Conservation (phyloP, 108 stramenopile species). For the Nitzschia palea region DNA sequence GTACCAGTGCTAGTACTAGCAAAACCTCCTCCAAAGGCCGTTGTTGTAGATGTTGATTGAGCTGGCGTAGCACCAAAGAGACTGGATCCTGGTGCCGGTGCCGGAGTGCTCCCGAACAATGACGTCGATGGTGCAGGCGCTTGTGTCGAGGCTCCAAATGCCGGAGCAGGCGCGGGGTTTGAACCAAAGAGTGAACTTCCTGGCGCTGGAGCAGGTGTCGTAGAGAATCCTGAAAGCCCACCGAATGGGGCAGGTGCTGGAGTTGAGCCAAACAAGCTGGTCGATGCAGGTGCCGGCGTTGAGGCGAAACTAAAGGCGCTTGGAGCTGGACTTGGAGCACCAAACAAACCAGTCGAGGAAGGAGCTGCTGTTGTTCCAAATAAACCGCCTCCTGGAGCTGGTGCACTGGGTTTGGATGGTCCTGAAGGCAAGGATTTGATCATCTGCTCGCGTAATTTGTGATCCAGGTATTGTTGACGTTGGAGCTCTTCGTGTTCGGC, state of each 20-base stretch:
- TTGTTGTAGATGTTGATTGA: slow-evolving; percentile 32
- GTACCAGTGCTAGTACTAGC: background rate
- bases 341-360: slow-evolving; percentile 56
- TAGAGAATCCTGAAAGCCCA: slow-evolving; percentile 66
- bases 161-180: slow-evolving; percentile 32
- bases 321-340: slow-evolving; percentile 35
- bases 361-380: slow-evolving; percentile 45
- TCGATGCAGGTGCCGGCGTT: slow-evolving; percentile 39
- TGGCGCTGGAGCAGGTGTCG: slow-evolving; percentile 36
- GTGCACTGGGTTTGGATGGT: slow-evolving; percentile 37
- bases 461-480: slow-evolving; percentile 51
- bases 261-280: slow-evolving; percentile 46
- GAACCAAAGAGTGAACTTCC: slow-evolving; percentile 34
- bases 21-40: slow-evolving; percentile 22
- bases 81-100: slow-evolving; percentile 39
- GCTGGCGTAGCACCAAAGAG: slow-evolving; percentile 56
- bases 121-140: slow-evolving; percentile 43
- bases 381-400: slow-evolving; percentile 39
- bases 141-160: slow-evolving; percentile 14
- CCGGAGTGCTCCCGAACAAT: slow-evolving; percentile 25
- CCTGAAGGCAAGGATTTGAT: slow-evolving; percentile 37
- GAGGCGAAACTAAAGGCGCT: slow-evolving; percentile 49
- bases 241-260: slow-evolving; percentile 44
- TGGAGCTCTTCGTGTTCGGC: slow-evolving; percentile 54
- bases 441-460: slow-evolving; percentile 47